Base-by-base conservation (phyloP, 306 rosid genomes). In the Sphenostylis stenocarpa region DNA sequence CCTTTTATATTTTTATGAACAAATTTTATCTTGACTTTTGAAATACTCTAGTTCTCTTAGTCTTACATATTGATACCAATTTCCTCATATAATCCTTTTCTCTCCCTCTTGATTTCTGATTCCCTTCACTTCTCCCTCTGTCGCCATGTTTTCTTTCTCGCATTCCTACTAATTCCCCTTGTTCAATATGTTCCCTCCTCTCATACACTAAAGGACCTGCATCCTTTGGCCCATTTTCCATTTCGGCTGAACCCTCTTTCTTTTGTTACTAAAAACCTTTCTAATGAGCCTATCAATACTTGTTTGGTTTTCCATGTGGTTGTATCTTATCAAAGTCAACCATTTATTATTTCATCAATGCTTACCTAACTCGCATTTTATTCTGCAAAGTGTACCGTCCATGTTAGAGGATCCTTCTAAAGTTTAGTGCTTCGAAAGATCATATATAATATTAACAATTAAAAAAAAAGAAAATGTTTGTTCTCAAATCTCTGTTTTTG, bases 401-500 rank as follows among this genome's bases (percentile, higher is more conserved):
- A 17, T 29, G 36, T 44, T 39, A 16, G 28, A 34, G 15, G 58
- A 68, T 70, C 64, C 61, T 49, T 38, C 9, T 29, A 33, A 60
- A 29, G 67, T 16, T 21, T 67, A 29, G 49, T 67, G 74, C 70
- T 57, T 81, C 21, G 20, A 31, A 73, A 55, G 29, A 77, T 68
- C 34, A 61, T 28, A 53, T 55, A 53, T 68, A 15, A n/a, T n/a
- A n/a, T n/a, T 39, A 67, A 29, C 31, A 14, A n/a, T n/a, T n/a
- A n/a, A n/a, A n/a, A 64, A 23, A n/a, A 57, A 39, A 11, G 28
- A 56, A 28, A 33, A 56, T 23, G 43, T 71, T 80, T 41, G 53
- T 49, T 28, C 61, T 75, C 77, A 77, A 29, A 48, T 79, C 26
- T 39, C 4, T 60, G 21, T 72, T 83, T 87, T 24, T 24, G 75